A percentile compares a stretch with the other conserved stretches of the same genome.
Evolutionary conservation across 768 basidiomycete species (phyloP).

Genomic region (Nidula microcarpa): DNA sequence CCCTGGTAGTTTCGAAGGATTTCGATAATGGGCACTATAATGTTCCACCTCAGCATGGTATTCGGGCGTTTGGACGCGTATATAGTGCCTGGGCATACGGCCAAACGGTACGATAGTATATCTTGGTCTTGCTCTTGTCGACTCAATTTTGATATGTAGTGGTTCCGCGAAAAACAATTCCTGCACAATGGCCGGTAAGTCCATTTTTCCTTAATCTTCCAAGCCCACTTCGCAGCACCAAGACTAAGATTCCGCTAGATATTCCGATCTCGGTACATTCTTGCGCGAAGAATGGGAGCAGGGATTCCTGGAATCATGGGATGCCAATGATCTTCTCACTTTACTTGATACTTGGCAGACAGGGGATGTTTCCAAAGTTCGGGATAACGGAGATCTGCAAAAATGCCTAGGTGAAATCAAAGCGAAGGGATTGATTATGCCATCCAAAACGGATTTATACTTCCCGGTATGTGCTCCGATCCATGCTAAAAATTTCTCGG

Average conservation of each 20-base stretch:
- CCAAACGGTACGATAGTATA: constrained; percentile 36
- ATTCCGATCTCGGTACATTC: constrained; percentile 45
- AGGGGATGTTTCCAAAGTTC: constrained; percentile 43
- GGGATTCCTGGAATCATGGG: constrained; percentile 38
- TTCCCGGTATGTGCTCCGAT: constrained; percentile 36
- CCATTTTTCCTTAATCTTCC: neutral
- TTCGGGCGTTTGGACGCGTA: constrained; percentile 53
- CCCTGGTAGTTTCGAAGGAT: constrained; percentile 50
- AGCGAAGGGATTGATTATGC: constrained; percentile 55
- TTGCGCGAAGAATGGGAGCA: constrained; percentile 51
- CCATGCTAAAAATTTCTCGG: neutral
- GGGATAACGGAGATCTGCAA: constrained; percentile 38
- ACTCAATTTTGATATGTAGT: constrained; percentile 26
- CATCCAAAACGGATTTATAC: constrained; percentile 56
- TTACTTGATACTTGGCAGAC: constrained; percentile 48
- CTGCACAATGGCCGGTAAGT: constrained; percentile 36
- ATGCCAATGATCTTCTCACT: constrained; percentile 52
- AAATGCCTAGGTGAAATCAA: constrained; percentile 38
- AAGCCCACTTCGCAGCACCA: neutral
- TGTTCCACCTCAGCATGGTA: constrained; percentile 38
- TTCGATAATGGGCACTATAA: constrained; percentile 54
- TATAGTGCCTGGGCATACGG: constrained; percentile 61
- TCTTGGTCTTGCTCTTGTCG: neutral
- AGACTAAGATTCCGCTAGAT: constrained; percentile 21
- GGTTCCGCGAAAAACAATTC: constrained; percentile 49